A percentile compares a stretch with the other conserved stretches of the same genome.
Evolutionary conservation across 2,329 filamentous ascomycete genomes (phyloP).

Genomic region (Claviceps sp.): DNA sequence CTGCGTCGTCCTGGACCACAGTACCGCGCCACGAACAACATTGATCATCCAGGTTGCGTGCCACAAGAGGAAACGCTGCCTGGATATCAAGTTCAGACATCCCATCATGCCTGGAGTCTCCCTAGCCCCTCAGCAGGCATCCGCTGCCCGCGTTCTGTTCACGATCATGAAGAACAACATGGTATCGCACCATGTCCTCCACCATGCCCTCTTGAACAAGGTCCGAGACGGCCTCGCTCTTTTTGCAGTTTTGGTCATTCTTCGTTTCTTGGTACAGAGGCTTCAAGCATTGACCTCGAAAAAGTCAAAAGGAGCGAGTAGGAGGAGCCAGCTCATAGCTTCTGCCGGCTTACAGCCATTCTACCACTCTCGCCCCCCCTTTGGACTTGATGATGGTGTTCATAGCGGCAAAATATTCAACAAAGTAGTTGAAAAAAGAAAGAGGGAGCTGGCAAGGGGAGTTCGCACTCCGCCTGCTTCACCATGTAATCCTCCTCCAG

Average conservation of each 20-base stretch:
- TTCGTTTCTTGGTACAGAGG: conserved; percentile 16
- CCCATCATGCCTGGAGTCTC: conserved; percentile 18
- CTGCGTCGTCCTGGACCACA: neutral
- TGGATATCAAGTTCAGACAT: too few species aligned
- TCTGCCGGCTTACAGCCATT: conserved; percentile 1
- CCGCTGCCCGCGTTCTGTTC: conserved; percentile 13
- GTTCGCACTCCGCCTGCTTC: conserved; percentile 28
- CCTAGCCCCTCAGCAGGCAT: conserved; percentile 19
- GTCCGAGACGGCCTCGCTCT: conserved; percentile 18
- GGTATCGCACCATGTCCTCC: conserved; percentile 11
- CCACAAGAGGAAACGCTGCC: too few species aligned
- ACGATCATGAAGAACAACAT: conserved; percentile 17
- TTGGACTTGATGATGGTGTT: conserved; percentile 16
- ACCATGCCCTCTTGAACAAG: conserved; percentile 13
- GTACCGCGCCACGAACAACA: neutral
- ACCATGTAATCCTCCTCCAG: conserved; percentile 34
- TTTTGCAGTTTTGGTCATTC: conserved; percentile 22
- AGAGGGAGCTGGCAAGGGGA: neutral
- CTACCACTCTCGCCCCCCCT: conserved; percentile 9
- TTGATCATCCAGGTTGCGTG: neutral
- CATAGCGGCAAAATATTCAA: conserved; percentile 1
- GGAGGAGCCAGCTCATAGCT: conserved; percentile 6
- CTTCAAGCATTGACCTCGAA: conserved; percentile 6
- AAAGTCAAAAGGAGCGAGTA: neutral
- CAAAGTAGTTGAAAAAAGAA: conserved; percentile 1